Evolutionary conservation across 2,329 filamentous ascomycete species (phyloP).

Genomic region (Rhinocladiella mackenziei): DNA sequence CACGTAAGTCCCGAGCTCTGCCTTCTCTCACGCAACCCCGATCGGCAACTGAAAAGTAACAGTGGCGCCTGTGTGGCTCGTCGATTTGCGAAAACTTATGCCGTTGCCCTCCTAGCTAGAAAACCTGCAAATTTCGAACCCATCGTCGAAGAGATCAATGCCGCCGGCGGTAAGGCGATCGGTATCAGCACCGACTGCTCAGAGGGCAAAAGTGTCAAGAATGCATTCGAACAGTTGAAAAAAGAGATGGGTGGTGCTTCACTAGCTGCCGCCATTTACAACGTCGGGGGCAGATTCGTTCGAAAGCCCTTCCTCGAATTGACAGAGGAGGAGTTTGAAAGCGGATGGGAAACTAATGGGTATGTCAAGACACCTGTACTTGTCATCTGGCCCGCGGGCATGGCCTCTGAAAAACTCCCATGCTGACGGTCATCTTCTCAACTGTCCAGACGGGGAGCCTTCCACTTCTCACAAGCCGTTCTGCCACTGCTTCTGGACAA

Average conservation of each 20-base stretch:
- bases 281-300: slow-evolving; percentile 54
- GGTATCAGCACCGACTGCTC: slow-evolving; percentile 59
- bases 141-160: slow-evolving; percentile 58
- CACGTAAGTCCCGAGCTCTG: slow-evolving; percentile 30
- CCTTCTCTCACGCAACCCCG: slow-evolving; percentile 1
- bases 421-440: no score
- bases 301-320: slow-evolving; percentile 60
- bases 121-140: slow-evolving; percentile 54
- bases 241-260: slow-evolving; percentile 48
- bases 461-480: slow-evolving; percentile 68
- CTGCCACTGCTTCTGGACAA: slow-evolving; percentile 67
- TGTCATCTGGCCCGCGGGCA: no score
- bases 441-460: slow-evolving; percentile 56
- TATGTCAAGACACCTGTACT: no score
- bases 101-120: slow-evolving; percentile 57
- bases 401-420: no score
- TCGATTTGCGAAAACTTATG: slow-evolving; percentile 56
- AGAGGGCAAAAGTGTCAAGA: slow-evolving; percentile 49
- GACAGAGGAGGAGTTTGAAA: slow-evolving; percentile 54
- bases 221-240: slow-evolving; percentile 53
- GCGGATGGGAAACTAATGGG: slow-evolving; percentile 49
- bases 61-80: slow-evolving; percentile 59
- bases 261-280: slow-evolving; percentile 57
- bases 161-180: slow-evolving; percentile 54
- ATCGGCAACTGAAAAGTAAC: no score